phyloP scores from a whole-genome alignment of 805 yeast genomes.

The Spathaspora girioi region DNA sequence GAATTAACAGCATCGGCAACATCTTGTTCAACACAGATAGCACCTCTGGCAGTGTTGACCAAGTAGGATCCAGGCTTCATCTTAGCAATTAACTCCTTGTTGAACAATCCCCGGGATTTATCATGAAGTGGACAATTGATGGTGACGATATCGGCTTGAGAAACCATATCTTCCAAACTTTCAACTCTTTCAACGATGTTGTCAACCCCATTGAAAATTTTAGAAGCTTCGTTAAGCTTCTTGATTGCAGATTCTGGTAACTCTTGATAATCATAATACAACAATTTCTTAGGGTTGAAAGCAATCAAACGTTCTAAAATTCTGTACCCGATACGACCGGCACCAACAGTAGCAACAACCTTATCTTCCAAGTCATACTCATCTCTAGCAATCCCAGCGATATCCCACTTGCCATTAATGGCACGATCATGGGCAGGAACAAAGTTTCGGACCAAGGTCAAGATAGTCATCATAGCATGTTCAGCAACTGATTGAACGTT shows the following conservation, averaged over 20 bases:
- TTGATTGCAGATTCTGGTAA: slow-evolving; percentile 50
- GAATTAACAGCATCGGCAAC: slow-evolving; percentile 68
- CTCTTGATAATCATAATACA: slow-evolving; percentile 73
- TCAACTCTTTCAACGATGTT: slow-evolving; percentile 56
- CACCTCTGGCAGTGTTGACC: slow-evolving; percentile 81
- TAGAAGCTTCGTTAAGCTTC: slow-evolving; percentile 33
- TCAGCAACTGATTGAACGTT: slow-evolving; percentile 83
- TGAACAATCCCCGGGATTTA: slow-evolving; percentile 61
- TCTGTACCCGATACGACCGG: slow-evolving; percentile 77
- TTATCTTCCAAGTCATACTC: slow-evolving; percentile 74
- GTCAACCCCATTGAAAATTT: slow-evolving; percentile 47
- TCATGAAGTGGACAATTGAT: slow-evolving; percentile 77
- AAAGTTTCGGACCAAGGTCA: slow-evolving; percentile 69
- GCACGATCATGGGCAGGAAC: slow-evolving; percentile 77
- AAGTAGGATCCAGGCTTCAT: slow-evolving; percentile 73
- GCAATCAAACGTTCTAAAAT: slow-evolving; percentile 69
- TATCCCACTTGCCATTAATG: slow-evolving; percentile 62
- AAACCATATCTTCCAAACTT: slow-evolving; percentile 59
- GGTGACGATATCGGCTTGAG: slow-evolving; percentile 69
- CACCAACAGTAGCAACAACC: slow-evolving; percentile 74
- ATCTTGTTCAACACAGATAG: slow-evolving; percentile 68
- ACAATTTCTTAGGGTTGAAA: slow-evolving; percentile 69
- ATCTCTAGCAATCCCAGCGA: slow-evolving; percentile 71
- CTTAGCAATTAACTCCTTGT: slow-evolving; percentile 61
- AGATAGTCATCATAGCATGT: slow-evolving; percentile 72